Evolutionary conservation across 805 yeast genomes (phyloP), one percentile per base, ranked within the genome.

Genomic region (Lipomyces starkeyi): DNA sequence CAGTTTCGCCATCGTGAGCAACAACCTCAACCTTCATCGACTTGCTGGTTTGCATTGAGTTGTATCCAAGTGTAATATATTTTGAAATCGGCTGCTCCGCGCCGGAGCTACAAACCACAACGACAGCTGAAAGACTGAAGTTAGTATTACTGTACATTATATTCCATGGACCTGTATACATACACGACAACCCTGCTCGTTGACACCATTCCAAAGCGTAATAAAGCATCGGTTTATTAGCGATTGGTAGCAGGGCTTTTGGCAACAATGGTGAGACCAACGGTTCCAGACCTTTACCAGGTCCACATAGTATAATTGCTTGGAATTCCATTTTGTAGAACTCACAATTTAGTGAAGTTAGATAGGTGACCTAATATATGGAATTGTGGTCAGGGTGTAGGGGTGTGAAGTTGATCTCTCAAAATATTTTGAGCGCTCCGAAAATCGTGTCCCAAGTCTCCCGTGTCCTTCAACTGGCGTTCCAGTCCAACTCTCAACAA

Each of bases 191-290:
- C 20, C 71, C 70, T 7, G 71, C 76, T 20, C 65, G 66, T 53
- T 65, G 93, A 82, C 98, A 93, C 98, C 98, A 95, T 73, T 90
- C 93, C 47, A 95, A 82, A 1, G 90, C 96, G 76, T 91, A 90
- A 74, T 88, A 89, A 56, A 95, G 81, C 92, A 95, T 88, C 14
- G 97, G 97, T 74, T 85, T 85, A 77, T 93, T 93, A 7, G 95
- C 98, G 47, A 95, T 83, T 1, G 98, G 98, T 57, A 96, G 79
- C 60, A 93, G 81, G 0, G 98, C 96, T 80, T 95, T 95, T 8
- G 96, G 86, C 6, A 85, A 84, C 61, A 88, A 81, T 34, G 84
- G 81, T 0, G 93, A 85, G 17, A 81, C 78, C 70, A 94, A 86
- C 0, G 98, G 98, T 17, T 86, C 77, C 73, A 95, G 82, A 59